Base-by-base conservation (phyloP, 805 yeast genomes). In the Candida quercuum region DNA sequence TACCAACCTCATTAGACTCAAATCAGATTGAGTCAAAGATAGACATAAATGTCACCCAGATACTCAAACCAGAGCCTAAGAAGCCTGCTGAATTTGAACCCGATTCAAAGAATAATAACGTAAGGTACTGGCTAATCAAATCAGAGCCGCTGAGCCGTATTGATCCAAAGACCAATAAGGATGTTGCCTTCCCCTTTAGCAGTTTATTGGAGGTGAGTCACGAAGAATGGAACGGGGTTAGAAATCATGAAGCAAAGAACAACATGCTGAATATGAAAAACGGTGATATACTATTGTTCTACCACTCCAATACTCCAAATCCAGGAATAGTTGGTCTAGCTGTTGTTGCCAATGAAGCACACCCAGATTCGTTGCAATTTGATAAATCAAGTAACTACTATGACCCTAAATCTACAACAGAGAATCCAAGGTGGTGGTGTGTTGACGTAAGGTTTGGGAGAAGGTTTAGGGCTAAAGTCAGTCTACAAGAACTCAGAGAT, bases 171-270 rank as follows among this genome's bases (percentile, higher is more conserved):
- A 52, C 71, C 0, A 75, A 74, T 2, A 54, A 56, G 15, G 78
- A 76, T 47, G 75, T 69, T 17, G 62, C 63, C 29, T 76, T 73
- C 49, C 62, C 78, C 5, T 56, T 75, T 6, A 59, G 58, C 8
- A 74, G 68, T 22, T 54, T 76, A 11, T 49, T 63, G 14, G 46
- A 60, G 6, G 67, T 61, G 8, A 59, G 52, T 5, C 42, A 42
- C 2, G 72, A 71, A 36, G 64, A 71, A n/a, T 76, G 81, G 81
- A 75, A 73, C 43, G 81, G 82, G 1, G 81, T 76, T 10, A 59
- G 82, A 32, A 76, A 76, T 49, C 67, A 67, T 42, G 81, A 75
- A 54, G 81, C 81, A 1, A 60, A 70, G 41, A 76, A 74, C 45
- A 64, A 67, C 41, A 62, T 76, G 66, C 46, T 65, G 15, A 56